Conservation (phyloP, 768 basidiomycete species). For the Melanogaster broomeanus region DNA sequence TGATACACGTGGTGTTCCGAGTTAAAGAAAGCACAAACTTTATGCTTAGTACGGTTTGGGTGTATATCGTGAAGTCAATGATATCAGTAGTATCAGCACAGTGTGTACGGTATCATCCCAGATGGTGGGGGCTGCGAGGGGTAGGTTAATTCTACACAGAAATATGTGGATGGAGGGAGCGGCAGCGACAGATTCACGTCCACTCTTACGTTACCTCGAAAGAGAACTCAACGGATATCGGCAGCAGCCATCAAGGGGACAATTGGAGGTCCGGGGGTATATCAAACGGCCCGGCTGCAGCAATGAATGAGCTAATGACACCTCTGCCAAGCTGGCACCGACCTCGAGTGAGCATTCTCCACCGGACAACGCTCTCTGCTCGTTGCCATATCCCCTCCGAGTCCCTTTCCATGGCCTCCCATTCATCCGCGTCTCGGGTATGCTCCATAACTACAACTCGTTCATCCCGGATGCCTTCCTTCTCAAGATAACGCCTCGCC, state of each 20-base stretch:
- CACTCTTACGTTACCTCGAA: no score
- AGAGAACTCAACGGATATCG: no score
- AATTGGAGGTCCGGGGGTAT: slow-evolving; percentile 2
- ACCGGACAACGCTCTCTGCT: slow-evolving; percentile 10
- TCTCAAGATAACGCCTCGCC: slow-evolving; percentile 9
- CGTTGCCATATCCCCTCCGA: slow-evolving; percentile 14
- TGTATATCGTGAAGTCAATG: no score
- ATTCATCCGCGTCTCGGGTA: slow-evolving; percentile 10
- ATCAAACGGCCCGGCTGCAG: slow-evolving; percentile 13
- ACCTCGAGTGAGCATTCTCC: slow-evolving; percentile 13
- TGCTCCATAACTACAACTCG: slow-evolving; percentile 18
- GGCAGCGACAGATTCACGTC: no score
- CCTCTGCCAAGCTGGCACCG: background rate
- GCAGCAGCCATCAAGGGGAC: background rate
- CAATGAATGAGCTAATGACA: background rate
- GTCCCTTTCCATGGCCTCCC: slow-evolving; percentile 11
- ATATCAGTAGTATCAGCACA: no score
- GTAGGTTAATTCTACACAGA: no score
- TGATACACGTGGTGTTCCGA: no score
- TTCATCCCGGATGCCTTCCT: slow-evolving; percentile 4
- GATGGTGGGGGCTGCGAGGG: no score
- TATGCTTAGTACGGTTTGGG: no score
- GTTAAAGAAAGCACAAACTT: no score
- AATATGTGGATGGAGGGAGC: no score
- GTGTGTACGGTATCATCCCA: no score